Percentiles rank a stretch among this genome's conserved stretches.
Conservation (phyloP, 1,284 basidiomycete genomes). For the Binderoboletus segoi region DNA sequence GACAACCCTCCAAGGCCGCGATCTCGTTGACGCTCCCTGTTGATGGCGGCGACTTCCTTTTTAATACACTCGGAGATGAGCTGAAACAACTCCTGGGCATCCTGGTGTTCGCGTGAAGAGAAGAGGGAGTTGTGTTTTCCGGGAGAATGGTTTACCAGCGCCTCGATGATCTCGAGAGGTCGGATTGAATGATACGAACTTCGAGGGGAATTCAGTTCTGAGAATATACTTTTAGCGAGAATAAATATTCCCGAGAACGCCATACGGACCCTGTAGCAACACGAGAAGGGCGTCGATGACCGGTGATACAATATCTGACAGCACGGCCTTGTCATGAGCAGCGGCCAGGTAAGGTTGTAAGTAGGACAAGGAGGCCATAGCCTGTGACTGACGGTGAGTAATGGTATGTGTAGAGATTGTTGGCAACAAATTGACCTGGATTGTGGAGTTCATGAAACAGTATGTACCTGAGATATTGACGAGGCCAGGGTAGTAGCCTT, state of each 20-base stretch:
- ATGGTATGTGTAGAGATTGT: neutral
- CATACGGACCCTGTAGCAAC: slow-evolving; percentile 60
- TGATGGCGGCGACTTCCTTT: slow-evolving; percentile 70
- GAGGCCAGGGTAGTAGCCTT: slow-evolving; percentile 78
- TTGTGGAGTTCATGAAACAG: slow-evolving; percentile 93
- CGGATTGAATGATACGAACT: slow-evolving; percentile 62
- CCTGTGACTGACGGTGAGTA: slow-evolving; percentile 46
- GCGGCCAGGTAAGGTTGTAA: slow-evolving; percentile 74
- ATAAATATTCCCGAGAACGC: slow-evolving; percentile 1
- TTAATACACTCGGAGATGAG: slow-evolving; percentile 87
- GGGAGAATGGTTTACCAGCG: slow-evolving; percentile 59
- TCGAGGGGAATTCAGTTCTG: slow-evolving; percentile 75
- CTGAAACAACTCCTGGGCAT: slow-evolving; percentile 95
- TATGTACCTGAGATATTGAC: slow-evolving; percentile 94
- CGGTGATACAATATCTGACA: slow-evolving; percentile 77
- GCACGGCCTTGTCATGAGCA: slow-evolving; percentile 73
- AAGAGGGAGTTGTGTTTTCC: slow-evolving; percentile 68
- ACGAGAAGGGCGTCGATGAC: slow-evolving; percentile 78
- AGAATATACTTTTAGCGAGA: slow-evolving; percentile 12
- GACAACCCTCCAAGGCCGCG: slow-evolving; percentile 63
- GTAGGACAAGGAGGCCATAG: slow-evolving; percentile 80
- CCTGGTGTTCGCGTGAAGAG: slow-evolving; percentile 88
- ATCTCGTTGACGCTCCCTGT: slow-evolving; percentile 65
- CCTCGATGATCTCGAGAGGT: slow-evolving; percentile 70
- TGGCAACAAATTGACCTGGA: slow-evolving; percentile 63